Evolutionary conservation across 768 basidiomycete genomes (phyloP).

Genomic region (Fibroporia radiculosa): DNA sequence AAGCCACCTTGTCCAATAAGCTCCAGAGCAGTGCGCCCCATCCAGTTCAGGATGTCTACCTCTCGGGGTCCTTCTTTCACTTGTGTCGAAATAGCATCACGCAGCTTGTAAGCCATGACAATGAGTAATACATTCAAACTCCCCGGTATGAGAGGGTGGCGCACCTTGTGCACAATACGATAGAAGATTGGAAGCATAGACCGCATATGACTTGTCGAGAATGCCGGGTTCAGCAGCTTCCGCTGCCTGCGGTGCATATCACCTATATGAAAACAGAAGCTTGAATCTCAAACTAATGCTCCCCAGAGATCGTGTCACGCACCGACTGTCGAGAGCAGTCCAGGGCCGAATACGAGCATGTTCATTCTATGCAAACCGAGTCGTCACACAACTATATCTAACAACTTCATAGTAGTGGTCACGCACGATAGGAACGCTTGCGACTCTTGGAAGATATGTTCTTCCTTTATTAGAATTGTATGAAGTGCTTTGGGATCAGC

Average conservation of each 20-base stretch:
- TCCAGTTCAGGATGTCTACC: slow-evolving; percentile 14
- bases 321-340: slow-evolving; percentile 27
- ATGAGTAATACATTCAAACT: background rate
- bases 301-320: slow-evolving; percentile 8
- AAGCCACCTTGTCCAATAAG: slow-evolving; percentile 16
- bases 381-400: background rate
- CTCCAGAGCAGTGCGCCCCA: slow-evolving; percentile 10
- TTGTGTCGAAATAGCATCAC: slow-evolving; percentile 9
- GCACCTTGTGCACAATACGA: slow-evolving; percentile 6
- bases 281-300: background rate
- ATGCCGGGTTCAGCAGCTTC: slow-evolving; percentile 22
- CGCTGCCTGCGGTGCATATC: slow-evolving; percentile 16
- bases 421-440: slow-evolving; percentile 36
- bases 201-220: slow-evolving; percentile 16
- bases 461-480: slow-evolving; percentile 40
- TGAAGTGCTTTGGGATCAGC: slow-evolving; percentile 40
- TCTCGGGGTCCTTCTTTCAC: slow-evolving; percentile 4
- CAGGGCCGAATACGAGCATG: slow-evolving; percentile 36
- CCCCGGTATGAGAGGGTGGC: background rate
- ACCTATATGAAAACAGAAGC: slow-evolving; percentile 8
- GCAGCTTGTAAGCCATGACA: slow-evolving; percentile 8
- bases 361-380: slow-evolving; percentile 13
- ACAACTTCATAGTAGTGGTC: background rate
- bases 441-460: slow-evolving; percentile 40
- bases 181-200: slow-evolving; percentile 11